A percentile compares a stretch with the other conserved stretches of the same genome.
phyloP scores from a whole-genome alignment of 345 rosid species.

The Citrus maxima region DNA sequence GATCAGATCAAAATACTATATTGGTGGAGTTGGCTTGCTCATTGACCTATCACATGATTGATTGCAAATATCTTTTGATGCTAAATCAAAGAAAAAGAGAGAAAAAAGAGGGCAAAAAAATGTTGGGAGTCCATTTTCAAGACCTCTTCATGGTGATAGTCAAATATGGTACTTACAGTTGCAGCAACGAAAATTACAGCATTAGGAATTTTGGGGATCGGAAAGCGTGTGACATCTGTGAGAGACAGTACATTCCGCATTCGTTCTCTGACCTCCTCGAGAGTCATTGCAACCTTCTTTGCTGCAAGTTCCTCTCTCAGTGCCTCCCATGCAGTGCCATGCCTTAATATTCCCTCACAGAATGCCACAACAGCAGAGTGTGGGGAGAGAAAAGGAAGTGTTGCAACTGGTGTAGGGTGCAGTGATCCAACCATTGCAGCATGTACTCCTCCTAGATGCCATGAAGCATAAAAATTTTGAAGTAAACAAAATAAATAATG shows the following conservation, averaged over 20 bases:
- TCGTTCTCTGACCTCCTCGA: conserved; percentile 86
- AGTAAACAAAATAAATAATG: background rate
- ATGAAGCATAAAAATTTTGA: conserved; percentile 20
- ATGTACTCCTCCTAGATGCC: conserved; percentile 82
- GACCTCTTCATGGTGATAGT: background rate
- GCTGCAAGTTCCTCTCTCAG: conserved; percentile 86
- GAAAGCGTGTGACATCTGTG: conserved; percentile 98
- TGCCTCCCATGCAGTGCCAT: conserved; percentile 99
- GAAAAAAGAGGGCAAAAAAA: background rate
- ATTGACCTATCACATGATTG: background rate
- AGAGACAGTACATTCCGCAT: conserved; percentile 91
- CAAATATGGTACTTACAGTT: conserved; percentile 64
- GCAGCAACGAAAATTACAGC: conserved; percentile 96
- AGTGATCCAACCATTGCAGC: conserved; percentile 99
- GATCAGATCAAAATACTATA: background rate
- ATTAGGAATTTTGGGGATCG: conserved; percentile 74
- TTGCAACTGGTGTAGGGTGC: conserved; percentile 95
- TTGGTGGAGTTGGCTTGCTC: background rate
- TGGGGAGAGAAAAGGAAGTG: conserved; percentile 94
- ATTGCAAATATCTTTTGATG: background rate
- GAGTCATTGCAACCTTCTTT: conserved; percentile 71
- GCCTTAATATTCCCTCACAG: conserved; percentile 90
- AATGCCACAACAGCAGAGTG: conserved; percentile 99
- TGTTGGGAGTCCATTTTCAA: background rate
- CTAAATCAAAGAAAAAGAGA: background rate